These are phyloP conservation scores for Cercospora brassicicola DNA, from an alignment of 2,329 filamentous ascomycete species.

Conservation along the genomic window DNA sequence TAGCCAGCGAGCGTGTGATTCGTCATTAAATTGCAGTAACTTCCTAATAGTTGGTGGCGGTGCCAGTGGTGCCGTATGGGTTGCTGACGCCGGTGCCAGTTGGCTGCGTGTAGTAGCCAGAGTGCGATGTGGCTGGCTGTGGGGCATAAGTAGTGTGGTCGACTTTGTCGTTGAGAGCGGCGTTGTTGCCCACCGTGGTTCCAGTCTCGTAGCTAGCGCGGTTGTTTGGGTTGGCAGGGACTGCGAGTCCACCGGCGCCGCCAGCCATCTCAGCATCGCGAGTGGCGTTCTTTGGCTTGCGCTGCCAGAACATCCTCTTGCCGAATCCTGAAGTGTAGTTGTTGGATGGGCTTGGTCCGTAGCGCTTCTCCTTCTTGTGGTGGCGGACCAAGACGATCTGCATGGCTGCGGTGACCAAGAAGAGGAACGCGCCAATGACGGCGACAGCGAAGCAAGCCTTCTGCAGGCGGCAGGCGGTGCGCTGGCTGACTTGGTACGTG, in stretches of 20 bases:
- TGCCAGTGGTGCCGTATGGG: slow-evolving; percentile 39
- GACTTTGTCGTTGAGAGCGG: slow-evolving; percentile 32
- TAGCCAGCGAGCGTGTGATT: not conserved
- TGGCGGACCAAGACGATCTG: slow-evolving; percentile 68
- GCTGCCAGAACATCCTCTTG: slow-evolving; percentile 38
- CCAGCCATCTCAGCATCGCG: slow-evolving; percentile 48
- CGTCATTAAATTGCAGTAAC: not conserved
- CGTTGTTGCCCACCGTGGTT: slow-evolving; percentile 46
- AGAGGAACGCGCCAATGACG: slow-evolving; percentile 76
- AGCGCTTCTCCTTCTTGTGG: slow-evolving; percentile 73
- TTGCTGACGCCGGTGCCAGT: slow-evolving; percentile 41
- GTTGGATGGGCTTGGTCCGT: slow-evolving; percentile 65
- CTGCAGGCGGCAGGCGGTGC: slow-evolving; percentile 72
- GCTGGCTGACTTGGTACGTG: slow-evolving; percentile 49
- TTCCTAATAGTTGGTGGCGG: slow-evolving; percentile 37
- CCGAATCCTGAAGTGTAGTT: slow-evolving; percentile 65
- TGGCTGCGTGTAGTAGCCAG: slow-evolving; percentile 51
- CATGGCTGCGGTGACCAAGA: slow-evolving; percentile 68
- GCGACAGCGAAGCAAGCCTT: slow-evolving; percentile 75
- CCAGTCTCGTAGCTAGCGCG: slow-evolving; percentile 53
- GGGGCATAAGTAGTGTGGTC: slow-evolving; percentile 31
- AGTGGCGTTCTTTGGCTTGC: slow-evolving; percentile 40
- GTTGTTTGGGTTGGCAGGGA: slow-evolving; percentile 38
- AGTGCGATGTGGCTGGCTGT: slow-evolving; percentile 34
- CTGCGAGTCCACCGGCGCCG: slow-evolving; percentile 33